These are phyloP conservation scores for Fraxinus angustifolia DNA, from an alignment of 305 asterid genomes.

Conservation along the genomic window DNA sequence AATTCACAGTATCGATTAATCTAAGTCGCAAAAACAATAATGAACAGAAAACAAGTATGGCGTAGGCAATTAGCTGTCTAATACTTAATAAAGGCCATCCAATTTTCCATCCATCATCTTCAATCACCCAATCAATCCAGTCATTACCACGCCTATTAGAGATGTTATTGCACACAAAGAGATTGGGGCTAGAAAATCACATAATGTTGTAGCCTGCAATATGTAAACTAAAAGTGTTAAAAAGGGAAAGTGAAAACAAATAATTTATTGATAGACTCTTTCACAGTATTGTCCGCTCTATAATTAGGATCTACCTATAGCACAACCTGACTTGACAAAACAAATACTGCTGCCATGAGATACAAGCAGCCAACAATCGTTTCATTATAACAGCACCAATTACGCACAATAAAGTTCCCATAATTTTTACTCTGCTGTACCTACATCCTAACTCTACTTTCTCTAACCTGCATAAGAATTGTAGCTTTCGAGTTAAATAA, in stretches of 20 bases:
- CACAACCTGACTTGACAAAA: conserved; percentile 62
- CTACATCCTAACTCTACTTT: conserved; percentile 56
- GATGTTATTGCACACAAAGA: conserved; percentile 43
- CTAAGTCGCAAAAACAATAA: background rate
- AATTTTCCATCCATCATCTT: conserved; percentile 37
- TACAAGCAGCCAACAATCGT: conserved; percentile 55
- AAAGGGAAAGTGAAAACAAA: background rate
- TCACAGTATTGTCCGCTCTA: background rate
- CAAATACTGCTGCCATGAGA: conserved; percentile 68
- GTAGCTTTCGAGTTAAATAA: background rate
- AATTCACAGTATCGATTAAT: background rate
- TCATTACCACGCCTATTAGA: conserved; percentile 42
- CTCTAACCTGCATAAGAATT: conserved; percentile 55
- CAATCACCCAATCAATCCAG: conserved; percentile 42
- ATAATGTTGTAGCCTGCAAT: conserved; percentile 66
- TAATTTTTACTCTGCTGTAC: conserved; percentile 70
- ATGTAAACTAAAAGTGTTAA: background rate
- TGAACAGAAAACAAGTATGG: conserved; percentile 16
- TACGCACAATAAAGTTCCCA: conserved; percentile 71
- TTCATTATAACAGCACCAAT: conserved; percentile 68
- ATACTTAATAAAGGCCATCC: conserved; percentile 51
- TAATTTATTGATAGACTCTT: background rate
- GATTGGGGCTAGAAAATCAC: conserved; percentile 69
- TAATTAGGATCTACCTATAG: conserved; percentile 46
- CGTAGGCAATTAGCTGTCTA: conserved; percentile 45